A percentile compares a stretch with the other conserved stretches of the same genome.
These are phyloP conservation scores for Saccharomycopsis malanga DNA, from an alignment of 805 yeast species.

Conservation along the genomic window DNA sequence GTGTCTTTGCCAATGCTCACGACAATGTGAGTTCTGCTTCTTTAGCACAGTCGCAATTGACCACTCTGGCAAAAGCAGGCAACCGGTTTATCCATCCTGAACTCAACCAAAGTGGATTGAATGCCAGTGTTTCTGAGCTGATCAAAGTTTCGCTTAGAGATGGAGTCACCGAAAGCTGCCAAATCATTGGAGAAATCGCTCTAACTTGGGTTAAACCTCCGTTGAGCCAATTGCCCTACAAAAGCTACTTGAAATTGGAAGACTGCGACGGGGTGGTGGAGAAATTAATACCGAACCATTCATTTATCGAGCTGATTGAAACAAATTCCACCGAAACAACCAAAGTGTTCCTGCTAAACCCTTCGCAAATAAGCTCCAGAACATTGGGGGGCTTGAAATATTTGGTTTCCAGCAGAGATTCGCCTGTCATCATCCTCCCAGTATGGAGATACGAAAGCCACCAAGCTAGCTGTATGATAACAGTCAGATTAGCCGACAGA, in stretches of 20 bases:
- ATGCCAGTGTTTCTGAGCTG: constrained; percentile 81
- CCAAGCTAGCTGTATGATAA: constrained; percentile 80
- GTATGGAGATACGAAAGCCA: constrained; percentile 84
- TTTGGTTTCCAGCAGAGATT: constrained; percentile 42
- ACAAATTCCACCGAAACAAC: constrained; percentile 24
- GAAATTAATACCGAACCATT: constrained; percentile 44
- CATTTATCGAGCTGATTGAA: constrained; percentile 45
- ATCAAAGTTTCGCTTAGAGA: constrained; percentile 67
- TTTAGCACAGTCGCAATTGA: constrained; percentile 27
- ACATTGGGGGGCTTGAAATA: constrained; percentile 82
- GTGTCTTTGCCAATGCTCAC: constrained; percentile 22
- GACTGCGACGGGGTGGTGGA: constrained; percentile 37
- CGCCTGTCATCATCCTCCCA: constrained; percentile 71
- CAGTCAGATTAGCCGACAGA: constrained; percentile 49
- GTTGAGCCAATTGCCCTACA: constrained; percentile 31
- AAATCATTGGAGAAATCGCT: constrained; percentile 80
- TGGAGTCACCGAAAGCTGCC: constrained; percentile 53
- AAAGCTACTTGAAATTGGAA: constrained; percentile 36
- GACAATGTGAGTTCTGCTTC: constrained; percentile 31
- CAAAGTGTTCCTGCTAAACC: constrained; percentile 38
- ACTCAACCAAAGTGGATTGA: constrained; percentile 49
- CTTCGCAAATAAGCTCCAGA: constrained; percentile 47
- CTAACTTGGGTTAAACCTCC: constrained; percentile 49
- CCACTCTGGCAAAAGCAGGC: constrained; percentile 11
- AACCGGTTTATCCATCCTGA: constrained; percentile 37